Evolutionary conservation across 257 asterid genomes (phyloP).

Genomic region (Nicotiana knightiana): DNA sequence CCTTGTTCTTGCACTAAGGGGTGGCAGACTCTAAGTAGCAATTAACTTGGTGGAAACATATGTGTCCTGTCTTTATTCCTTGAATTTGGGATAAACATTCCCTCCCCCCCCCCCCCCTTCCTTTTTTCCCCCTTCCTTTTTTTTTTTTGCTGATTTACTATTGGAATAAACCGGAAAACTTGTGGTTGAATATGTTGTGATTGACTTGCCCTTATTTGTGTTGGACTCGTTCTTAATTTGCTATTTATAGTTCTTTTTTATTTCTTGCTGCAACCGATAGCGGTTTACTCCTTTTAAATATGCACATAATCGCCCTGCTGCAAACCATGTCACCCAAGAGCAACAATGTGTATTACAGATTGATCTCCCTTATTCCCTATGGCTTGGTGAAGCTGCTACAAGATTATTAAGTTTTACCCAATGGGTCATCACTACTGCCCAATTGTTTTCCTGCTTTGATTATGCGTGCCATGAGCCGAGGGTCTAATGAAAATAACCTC

Average conservation of each 20-base stretch:
- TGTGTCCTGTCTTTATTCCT: constrained; percentile 5
- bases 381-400: background rate
- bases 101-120: background rate
- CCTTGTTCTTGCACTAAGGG: constrained; percentile 76
- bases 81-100: background rate
- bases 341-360: background rate
- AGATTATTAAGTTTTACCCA: background rate
- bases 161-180: background rate
- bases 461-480: too few relatives aligned
- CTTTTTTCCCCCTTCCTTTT: too few relatives aligned
- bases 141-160: background rate
- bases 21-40: constrained; percentile 33
- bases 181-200: background rate
- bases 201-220: background rate
- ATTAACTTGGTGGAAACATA: constrained; percentile 17
- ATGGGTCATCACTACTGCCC: background rate
- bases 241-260: background rate
- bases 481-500: too few relatives aligned
- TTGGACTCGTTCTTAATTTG: background rate
- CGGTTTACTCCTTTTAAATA: background rate
- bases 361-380: background rate
- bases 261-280: background rate
- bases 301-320: background rate
- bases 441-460: too few relatives aligned
- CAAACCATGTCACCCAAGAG: too few relatives aligned